A percentile compares a stretch with the other conserved stretches of the same genome.
phyloP scores from a whole-genome alignment of 345 rosid genomes.

The Eucalyptus guilfoylei region DNA sequence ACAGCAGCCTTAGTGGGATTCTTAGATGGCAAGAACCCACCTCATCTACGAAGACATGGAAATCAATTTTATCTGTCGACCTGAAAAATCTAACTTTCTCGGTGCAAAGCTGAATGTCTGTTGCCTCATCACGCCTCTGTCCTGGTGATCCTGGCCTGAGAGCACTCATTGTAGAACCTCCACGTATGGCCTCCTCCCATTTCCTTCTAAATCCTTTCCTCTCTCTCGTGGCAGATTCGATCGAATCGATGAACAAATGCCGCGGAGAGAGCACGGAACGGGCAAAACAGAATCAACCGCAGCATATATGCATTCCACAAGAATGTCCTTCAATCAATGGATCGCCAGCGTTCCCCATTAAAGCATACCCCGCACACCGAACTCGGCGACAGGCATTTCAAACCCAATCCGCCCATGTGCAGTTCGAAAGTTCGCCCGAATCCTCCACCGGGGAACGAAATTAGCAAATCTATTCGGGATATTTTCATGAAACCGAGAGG shows the following conservation, averaged over 20 bases:
- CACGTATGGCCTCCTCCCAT: constrained; percentile 14
- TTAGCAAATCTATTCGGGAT: too few relatives aligned
- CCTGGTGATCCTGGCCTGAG: constrained; percentile 19
- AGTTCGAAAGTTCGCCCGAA: too few relatives aligned
- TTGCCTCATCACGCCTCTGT: constrained; percentile 10
- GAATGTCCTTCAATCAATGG: too few relatives aligned
- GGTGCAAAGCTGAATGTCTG: background rate
- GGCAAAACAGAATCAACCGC: background rate
- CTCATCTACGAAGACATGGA: background rate
- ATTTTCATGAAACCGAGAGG: too few relatives aligned
- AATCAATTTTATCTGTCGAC: background rate
- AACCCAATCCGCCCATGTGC: too few relatives aligned
- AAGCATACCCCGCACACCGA: too few relatives aligned
- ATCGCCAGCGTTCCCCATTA: too few relatives aligned
- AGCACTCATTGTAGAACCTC: background rate
- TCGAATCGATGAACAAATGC: background rate
- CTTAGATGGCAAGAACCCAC: background rate
- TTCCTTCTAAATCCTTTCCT: constrained; percentile 45
- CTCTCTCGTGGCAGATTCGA: constrained; percentile 70
- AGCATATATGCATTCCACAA: background rate
- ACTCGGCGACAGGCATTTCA: too few relatives aligned
- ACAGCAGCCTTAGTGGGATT: background rate
- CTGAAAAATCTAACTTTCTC: constrained; percentile 7
- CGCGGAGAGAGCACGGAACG: background rate
- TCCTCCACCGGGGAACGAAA: too few relatives aligned